Base-by-base conservation (phyloP, 2,329 filamentous ascomycete species). In the Monosporascus sp. region DNA sequence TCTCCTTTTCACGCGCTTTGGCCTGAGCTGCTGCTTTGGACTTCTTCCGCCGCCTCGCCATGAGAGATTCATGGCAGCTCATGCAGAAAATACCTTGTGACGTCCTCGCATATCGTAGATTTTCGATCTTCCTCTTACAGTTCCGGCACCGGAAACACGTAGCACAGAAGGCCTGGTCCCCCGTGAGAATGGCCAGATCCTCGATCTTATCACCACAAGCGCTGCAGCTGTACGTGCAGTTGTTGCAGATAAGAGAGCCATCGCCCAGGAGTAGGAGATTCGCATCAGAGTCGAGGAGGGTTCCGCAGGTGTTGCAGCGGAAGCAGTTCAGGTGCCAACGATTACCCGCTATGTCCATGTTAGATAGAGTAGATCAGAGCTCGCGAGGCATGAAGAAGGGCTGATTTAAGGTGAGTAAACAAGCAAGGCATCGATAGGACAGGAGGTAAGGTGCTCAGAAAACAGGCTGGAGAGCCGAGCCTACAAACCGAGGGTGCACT, bases 271-370 rank as follows among this genome's bases (percentile, higher is more conserved):
- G 87, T 50, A 99, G 86, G 49, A 99, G 86, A 73, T 97, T 97
- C 64, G 94, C 94, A 69, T 99, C 93, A 57, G 94, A 97, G 76
- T 99, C 94, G 74, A 99, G 90, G 54, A 97, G 85, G 56, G 92
- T 97, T 67, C 86, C 85, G 78, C 93, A 99, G 52, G 89, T 95
- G 72, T 96, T 94, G 80, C 93, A 97, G 69, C 92, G 88, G 76
- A 99, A 99, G 78, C 94, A 99, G 76, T 97, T 89, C 67, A 99
- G 89, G 79, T 99, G 94, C 94, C 93, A 97, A 81, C 93, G 84
- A 72, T 96, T 94, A 59, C 92, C 92, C 70, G 93, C 92, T 96
- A 63, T n/a, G 50, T 24, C 8, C 41, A 54, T 20, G 55, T 70
- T 57, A 69, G 65, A 35, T 5, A 35, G 31, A 14, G 31, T 35